phyloP scores from a whole-genome alignment of 1,284 basidiomycete genomes.

The Papiliotrema nemorosa region DNA sequence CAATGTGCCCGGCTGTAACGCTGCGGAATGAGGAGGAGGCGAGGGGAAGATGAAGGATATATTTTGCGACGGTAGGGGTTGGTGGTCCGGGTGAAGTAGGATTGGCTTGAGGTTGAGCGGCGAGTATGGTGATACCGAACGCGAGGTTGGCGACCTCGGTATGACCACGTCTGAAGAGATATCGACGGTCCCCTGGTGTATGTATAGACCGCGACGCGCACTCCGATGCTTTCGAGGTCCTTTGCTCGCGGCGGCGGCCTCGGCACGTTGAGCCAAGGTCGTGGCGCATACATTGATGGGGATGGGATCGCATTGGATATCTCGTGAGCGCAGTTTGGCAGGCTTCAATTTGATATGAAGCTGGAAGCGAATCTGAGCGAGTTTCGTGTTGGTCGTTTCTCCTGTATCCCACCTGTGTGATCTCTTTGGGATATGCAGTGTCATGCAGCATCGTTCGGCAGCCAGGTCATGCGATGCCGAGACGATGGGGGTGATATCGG shows the following conservation, averaged over 20 bases:
- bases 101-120: conserved; percentile 29
- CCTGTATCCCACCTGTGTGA: conserved; percentile 35
- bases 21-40: conserved; percentile 6
- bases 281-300: conserved; percentile 23
- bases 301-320: conserved; percentile 18
- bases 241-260: conserved; percentile 5
- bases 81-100: conserved; percentile 18
- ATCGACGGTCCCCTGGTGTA: conserved; percentile 35
- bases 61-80: conserved; percentile 19
- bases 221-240: conserved; percentile 18
- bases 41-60: conserved; percentile 37
- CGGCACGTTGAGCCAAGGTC: conserved; percentile 17
- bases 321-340: conserved; percentile 15
- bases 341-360: conserved; percentile 29
- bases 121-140: background rate
- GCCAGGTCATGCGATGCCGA: background rate
- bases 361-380: conserved; percentile 27
- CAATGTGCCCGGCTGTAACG: background rate
- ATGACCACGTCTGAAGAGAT: conserved; percentile 14
- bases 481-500: conserved; percentile 4
- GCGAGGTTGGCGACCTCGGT: conserved; percentile 5
- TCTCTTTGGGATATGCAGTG: conserved; percentile 23
- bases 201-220: conserved; percentile 31
- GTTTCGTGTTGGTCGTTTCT: conserved; percentile 27
- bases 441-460: conserved; percentile 16